phyloP scores from a whole-genome alignment of 129 eudicot species.

The Lonicera japonica region DNA sequence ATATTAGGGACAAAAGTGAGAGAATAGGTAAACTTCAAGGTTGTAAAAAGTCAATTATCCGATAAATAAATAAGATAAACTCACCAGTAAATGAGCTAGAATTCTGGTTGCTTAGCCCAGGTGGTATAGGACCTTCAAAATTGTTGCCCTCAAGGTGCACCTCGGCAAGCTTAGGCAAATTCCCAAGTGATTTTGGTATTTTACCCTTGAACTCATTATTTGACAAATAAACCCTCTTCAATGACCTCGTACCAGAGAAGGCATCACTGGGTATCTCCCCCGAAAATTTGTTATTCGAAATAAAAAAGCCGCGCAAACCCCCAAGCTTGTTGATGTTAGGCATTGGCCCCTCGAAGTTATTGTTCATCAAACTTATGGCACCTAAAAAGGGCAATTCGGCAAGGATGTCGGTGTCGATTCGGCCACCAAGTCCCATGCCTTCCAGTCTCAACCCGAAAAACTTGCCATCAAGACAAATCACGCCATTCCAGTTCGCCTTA shows the following conservation, averaged over 20 bases:
- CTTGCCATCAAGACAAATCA: conserved; percentile 28
- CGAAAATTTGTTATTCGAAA: conserved; percentile 47
- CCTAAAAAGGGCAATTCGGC: conserved; percentile 30
- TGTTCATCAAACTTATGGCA: conserved; percentile 54
- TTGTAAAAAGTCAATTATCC: too few species aligned
- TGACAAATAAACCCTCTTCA: conserved; percentile 37
- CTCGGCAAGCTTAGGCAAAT: conserved; percentile 35
- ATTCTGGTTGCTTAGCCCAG: conserved; percentile 26
- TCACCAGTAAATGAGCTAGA: conserved; percentile 35
- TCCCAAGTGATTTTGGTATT: conserved; percentile 42
- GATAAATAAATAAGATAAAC: conserved; percentile 8
- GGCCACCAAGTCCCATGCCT: conserved; percentile 59
- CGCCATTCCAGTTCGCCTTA: conserved; percentile 47
- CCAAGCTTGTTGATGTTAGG: conserved; percentile 32
- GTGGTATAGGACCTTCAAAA: conserved; percentile 41
- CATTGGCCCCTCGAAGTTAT: conserved; percentile 50
- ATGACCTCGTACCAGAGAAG: conserved; percentile 31
- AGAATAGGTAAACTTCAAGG: too few species aligned
- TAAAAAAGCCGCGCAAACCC: conserved; percentile 29
- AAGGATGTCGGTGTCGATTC: conserved; percentile 37
- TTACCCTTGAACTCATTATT: conserved; percentile 43
- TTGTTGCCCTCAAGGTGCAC: conserved; percentile 42
- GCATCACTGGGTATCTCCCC: conserved; percentile 44
- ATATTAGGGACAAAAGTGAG: too few species aligned
- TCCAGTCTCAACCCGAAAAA: conserved; percentile 52